Conservation (phyloP, 176 grass and related monocot genomes). For the sorghum (Sorghum bicolor) region Sorghum_bicolor_NCBIv3 NC_012874.2:4065001-4065500, state of each 20-base stretch:
- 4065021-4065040: constrained; percentile 28
- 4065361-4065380: background rate
- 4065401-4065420: background rate
- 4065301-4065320: background rate
- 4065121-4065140: background rate
- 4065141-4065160: background rate
- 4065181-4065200: background rate
- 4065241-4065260: background rate
- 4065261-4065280: background rate
- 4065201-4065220: background rate
- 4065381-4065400: background rate
- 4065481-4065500: constrained; percentile 19
- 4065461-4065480: background rate
- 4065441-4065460: background rate
- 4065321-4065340: background rate
- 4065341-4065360: background rate
- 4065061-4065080: constrained; percentile 17
- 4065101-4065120: background rate
- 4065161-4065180: background rate
- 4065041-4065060: background rate
- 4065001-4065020: constrained; percentile 56
- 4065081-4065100: background rate
- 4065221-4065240: background rate
- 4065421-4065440: constrained; percentile 12
- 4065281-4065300: background rate